phyloP scores from a whole-genome alignment of 495 filamentous ascomycete genomes.

The Pyrenula massariospora region DNA sequence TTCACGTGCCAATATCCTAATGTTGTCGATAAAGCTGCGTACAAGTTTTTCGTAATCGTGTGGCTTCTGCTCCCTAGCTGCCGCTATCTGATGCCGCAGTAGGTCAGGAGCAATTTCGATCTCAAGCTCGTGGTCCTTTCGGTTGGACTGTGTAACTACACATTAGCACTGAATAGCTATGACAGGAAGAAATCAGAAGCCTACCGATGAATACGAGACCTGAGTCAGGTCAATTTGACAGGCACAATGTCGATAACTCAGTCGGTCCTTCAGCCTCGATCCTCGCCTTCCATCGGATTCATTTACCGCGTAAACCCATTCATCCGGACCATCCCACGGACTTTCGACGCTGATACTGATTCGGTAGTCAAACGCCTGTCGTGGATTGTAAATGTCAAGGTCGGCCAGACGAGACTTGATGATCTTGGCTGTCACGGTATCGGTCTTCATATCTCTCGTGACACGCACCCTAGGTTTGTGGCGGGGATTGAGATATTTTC shows the following conservation, averaged over 20 bases:
- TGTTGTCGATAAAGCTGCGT: slow-evolving; percentile 76
- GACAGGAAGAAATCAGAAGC: no score
- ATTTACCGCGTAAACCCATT: slow-evolving; percentile 25
- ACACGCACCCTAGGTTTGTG: slow-evolving; percentile 63
- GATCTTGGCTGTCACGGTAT: slow-evolving; percentile 66
- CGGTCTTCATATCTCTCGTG: slow-evolving; percentile 55
- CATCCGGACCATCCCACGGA: slow-evolving; percentile 51
- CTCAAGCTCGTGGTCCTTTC: slow-evolving; percentile 73
- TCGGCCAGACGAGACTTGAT: slow-evolving; percentile 82
- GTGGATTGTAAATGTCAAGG: slow-evolving; percentile 65
- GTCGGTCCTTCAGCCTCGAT: slow-evolving; percentile 71
- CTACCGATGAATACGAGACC: slow-evolving; percentile 54
- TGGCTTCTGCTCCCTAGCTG: slow-evolving; percentile 41
- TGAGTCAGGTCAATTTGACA: slow-evolving; percentile 89
- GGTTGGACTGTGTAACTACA: slow-evolving; percentile 12
- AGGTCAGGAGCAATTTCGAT: slow-evolving; percentile 62
- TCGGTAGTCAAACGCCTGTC: slow-evolving; percentile 65
- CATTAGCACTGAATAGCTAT: not conserved
- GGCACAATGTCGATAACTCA: slow-evolving; percentile 73
- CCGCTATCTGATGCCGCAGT: slow-evolving; percentile 56
- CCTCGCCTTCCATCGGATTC: slow-evolving; percentile 27
- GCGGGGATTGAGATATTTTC: slow-evolving; percentile 42
- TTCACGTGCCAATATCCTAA: slow-evolving; percentile 58
- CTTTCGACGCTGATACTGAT: slow-evolving; percentile 87
- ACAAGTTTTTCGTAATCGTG: slow-evolving; percentile 65